Base-by-base conservation (phyloP, 208 protist genomes). In the Phytomonas francai region DNA sequence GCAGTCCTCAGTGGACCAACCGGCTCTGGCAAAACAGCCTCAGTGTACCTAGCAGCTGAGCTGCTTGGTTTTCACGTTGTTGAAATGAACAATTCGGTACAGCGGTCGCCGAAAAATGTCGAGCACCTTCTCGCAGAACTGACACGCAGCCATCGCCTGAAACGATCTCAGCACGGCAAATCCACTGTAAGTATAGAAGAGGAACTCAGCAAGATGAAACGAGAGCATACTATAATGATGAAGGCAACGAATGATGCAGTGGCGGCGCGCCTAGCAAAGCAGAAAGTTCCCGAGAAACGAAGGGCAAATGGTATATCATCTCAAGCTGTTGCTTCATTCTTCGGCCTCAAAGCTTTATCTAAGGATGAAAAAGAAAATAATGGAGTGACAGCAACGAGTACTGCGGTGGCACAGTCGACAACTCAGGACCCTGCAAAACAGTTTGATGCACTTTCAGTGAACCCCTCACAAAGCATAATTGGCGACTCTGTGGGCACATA, bases 11-110 rank as follows among this genome's bases (percentile, higher is more conserved):
- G 81, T 28, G 88, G 88, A 25, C 79, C 85, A 0, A 87, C 74
- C 32, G 88, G 88, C 9, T 72, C 77, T 12, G 88, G 88, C 39
- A 94, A 94, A 67, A 94, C 83, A 14, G 84, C 88, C 4, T 81
- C 83, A 14, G 88, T 94, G 12, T 94, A 94, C 72, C 67, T 91
- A 22, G 88, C 83, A 29, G 85, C 88, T 16, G 73, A 81, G 30
- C 73, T 91, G 42, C 82, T 91, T 25, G 78, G 79, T 31, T 94
- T 84, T 32, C 85, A 84, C 33, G 88, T 94, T 39, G 84, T 94
- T 34, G 88, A 94, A 72, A 86, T 94, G 81, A 94, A 94, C 59
- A 80, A 83, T 3, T 86, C 83, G 30, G 76, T 88, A 54, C 71
- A 75, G 62, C 83, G 88, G 19, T 85, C 79, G 59, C 76, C 88